A percentile compares a stretch with the other conserved stretches of the same genome.
Conservation (phyloP, 352 stramenopile genomes). For the Blastocystis sp. region DNA sequence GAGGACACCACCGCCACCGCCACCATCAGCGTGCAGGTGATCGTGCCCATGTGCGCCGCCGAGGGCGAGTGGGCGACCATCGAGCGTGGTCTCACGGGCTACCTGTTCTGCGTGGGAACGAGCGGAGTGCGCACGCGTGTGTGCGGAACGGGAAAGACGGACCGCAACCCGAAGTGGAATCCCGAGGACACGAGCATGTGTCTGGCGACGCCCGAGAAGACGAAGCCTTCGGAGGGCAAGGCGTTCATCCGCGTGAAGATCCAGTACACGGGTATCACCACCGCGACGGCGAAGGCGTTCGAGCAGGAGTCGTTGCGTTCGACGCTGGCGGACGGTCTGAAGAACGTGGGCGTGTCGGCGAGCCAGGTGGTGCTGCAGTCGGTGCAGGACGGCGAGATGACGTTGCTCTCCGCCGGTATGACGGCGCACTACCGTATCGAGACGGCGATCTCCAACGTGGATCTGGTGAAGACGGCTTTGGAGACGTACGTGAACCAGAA, state of each 20-base stretch:
- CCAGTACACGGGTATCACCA: constrained; percentile 22
- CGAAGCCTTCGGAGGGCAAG: constrained; percentile 40
- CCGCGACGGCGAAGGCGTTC: neutral
- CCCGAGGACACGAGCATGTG: constrained; percentile 30
- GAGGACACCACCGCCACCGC: neutral
- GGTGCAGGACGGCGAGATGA: neutral
- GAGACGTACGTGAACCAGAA: constrained; percentile 32
- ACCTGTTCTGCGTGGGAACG: constrained; percentile 25
- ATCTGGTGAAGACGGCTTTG: neutral
- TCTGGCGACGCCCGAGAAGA: constrained; percentile 33
- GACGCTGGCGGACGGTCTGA: constrained; percentile 1
- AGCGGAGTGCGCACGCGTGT: constrained; percentile 43
- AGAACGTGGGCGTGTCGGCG: neutral
- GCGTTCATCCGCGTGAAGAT: constrained; percentile 42
- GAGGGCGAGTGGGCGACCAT: constrained; percentile 30
- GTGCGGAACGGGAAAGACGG: constrained; percentile 35
- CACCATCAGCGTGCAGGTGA: constrained; percentile 27
- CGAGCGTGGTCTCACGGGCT: constrained; percentile 21
- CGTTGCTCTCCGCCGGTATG: neutral
- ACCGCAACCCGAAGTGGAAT: constrained; percentile 36
- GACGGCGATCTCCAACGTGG: neutral
- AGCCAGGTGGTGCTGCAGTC: constrained; percentile 41
- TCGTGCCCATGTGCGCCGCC: neutral
- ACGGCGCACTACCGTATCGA: neutral
- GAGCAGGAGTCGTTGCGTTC: constrained; percentile 33